These are phyloP conservation scores for Mycena sp. DNA, from an alignment of 1,284 basidiomycete species.

Conservation along the genomic window DNA sequence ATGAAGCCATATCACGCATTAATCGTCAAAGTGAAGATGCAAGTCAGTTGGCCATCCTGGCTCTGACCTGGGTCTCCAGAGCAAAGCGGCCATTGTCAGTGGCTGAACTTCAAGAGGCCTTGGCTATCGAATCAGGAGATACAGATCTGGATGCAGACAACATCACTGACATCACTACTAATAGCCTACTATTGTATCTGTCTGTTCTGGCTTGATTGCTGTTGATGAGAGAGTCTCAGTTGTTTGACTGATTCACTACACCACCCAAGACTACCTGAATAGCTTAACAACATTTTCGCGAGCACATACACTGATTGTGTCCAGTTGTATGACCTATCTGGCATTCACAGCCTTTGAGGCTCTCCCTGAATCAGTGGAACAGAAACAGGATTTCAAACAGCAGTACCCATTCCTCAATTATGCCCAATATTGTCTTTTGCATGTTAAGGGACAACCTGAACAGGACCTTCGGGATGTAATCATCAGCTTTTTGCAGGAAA, in stretches of 20 bases:
- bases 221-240: background rate
- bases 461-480: background rate
- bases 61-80: background rate
- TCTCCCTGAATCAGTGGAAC: background rate
- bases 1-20: background rate
- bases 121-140: background rate
- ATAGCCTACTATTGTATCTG: background rate
- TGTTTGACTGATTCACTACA: background rate
- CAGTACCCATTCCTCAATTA: background rate
- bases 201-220: background rate
- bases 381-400: background rate
- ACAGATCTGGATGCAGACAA: background rate
- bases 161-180: background rate
- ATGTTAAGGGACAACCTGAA: background rate
- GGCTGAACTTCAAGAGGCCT: background rate
- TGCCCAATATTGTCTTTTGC: constrained; percentile 1
- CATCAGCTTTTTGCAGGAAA: background rate
- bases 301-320: background rate
- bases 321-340: background rate
- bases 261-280: background rate
- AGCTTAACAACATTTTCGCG: background rate
- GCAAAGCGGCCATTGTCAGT: background rate
- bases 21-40: background rate
- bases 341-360: background rate
- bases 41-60: background rate